Base-by-base conservation (phyloP, 192 early-diverging fungal genomes). In the Jimgerdemannia lactiflua region DNA sequence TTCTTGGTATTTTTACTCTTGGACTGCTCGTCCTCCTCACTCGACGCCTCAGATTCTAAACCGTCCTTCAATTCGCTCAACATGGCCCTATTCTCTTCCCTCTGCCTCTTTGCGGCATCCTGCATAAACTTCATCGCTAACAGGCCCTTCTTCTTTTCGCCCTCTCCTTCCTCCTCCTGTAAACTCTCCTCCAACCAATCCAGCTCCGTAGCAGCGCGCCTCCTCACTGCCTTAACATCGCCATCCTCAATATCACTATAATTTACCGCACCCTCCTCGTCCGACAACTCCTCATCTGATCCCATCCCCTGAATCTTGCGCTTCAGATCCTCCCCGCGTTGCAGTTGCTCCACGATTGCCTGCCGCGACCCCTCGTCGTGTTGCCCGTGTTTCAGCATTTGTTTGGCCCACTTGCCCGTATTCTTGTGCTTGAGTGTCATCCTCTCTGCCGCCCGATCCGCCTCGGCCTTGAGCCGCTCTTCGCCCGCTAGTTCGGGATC, bases 111-210 rank as follows among this genome's bases (percentile, higher is more conserved):
- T 59, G 87, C 85, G 19, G 91, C 92, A 70, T 92, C 88, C 83
- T 95, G 94, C 98, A 99, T 99, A 78, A 99, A 99, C 86, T 98
- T 98, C 97, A 99, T 98, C 4, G 86, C 91, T 77, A 96, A 94
- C 20, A 99, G 72, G 43, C 95, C 96, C 82, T 94, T 97, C 67
- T 76, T 80, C 43, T 83, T 82, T 63, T 85, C 86, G 3, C 79
- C 79, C 64, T 83, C 87, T 49, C 84, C 75, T 63, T 75, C 79
- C 11, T 83, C 78, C 41, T 78, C 73, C 64, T 74, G 73, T 3
- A 87, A 44, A 49, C 87, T 81, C 3, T 77, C 73, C 74, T 90
- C 88, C 39, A 94, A 74, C 42, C 80, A 70, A 43, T 79, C 83
- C 39, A 93, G 76, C 76, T 87, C 83, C n/a, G 85, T 79, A 54